Evolutionary conservation across 768 basidiomycete genomes (phyloP), one percentile per base, ranked within the genome.

Genomic region (Thelephora aurantiotincta): DNA sequence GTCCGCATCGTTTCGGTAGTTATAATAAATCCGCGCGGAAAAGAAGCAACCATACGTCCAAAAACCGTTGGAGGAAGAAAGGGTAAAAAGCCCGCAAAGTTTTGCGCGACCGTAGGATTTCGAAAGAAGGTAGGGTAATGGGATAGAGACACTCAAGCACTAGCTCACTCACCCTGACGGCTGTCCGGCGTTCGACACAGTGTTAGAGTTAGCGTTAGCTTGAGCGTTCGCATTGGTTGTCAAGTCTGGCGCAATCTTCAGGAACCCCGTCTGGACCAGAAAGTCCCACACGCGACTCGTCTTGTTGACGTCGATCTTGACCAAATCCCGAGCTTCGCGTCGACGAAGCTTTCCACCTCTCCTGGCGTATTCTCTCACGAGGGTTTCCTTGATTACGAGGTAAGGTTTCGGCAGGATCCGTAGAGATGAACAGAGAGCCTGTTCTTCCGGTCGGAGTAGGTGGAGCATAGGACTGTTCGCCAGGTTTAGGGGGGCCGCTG

Each of bases 341-440:
- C 87, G 75, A 44, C 86, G 83, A 38, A 97, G 71, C 60, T 87
- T 85, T 11, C 93, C 93, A 18, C 86, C 84, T 47, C 91, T 72
- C 22, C 90, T 74, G 1, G 88, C 89, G 56, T 90, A 96, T 67
- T 98, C 94, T 30, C 91, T 78, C 26, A 99, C 81, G 36, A 96
- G 76, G 4, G 85, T 89, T 63, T 96, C 91, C 61, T 99, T 99
- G 66, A 98, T 87, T 51, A 86, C 78, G 45, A 99, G 78, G 61
- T 96, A 99, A 0, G 96, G 91, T 58, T 90, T 89, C 0, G 96
- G 94, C 16, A 96, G 72, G 49, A 99, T 91, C 5, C 92, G 83
- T 26, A 98, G 73, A 48, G 77, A 73, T 2, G 90, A 86, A 60
- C 96, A 97, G 18, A 98, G 78, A 0, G 73, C 68, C 61, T 92